Percentiles rank a stretch among this genome's conserved stretches.
Conservation (phyloP, 176 grass and related monocot species). For the Bromus sterilis region DNA sequence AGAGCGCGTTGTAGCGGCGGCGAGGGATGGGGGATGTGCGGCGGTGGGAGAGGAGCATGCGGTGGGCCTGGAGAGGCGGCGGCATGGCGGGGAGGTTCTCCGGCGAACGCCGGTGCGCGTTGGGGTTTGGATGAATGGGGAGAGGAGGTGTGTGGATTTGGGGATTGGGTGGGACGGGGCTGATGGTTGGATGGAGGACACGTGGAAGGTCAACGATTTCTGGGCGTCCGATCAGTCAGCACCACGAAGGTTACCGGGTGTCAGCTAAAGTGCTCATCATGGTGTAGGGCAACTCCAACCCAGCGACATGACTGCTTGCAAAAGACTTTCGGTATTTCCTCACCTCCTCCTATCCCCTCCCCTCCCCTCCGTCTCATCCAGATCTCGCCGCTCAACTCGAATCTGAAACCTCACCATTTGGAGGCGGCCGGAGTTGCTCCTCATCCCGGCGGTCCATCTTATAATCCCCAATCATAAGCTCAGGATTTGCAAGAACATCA, state of each 20-base stretch:
- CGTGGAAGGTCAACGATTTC: neutral
- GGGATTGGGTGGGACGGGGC: neutral
- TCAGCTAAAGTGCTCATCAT: neutral
- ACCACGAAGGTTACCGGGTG: neutral
- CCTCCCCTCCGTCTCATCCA: too few species aligned
- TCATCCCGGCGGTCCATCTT: too few species aligned
- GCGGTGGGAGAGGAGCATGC: conserved; percentile 43
- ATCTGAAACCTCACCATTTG: too few species aligned
- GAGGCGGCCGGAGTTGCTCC: too few species aligned
- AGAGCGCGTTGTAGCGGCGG: conserved; percentile 31
- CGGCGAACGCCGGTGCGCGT: conserved; percentile 7
- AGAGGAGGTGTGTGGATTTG: conserved; percentile 6
- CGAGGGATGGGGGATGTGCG: conserved; percentile 15
- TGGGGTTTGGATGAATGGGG: conserved; percentile 9
- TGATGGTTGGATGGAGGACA: neutral
- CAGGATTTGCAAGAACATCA: too few species aligned
- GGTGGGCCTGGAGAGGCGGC: conserved; percentile 57
- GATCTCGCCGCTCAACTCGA: too few species aligned
- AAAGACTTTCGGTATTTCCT: too few species aligned
- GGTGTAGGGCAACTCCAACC: too few species aligned
- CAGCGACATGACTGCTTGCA: too few species aligned
- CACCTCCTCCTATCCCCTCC: too few species aligned
- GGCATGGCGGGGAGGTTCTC: conserved; percentile 44
- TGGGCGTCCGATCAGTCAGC: neutral
- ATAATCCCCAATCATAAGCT: too few species aligned